phyloP scores from a whole-genome alignment of 1,139 yeast species.

The Magnusiomyces ingens region DNA sequence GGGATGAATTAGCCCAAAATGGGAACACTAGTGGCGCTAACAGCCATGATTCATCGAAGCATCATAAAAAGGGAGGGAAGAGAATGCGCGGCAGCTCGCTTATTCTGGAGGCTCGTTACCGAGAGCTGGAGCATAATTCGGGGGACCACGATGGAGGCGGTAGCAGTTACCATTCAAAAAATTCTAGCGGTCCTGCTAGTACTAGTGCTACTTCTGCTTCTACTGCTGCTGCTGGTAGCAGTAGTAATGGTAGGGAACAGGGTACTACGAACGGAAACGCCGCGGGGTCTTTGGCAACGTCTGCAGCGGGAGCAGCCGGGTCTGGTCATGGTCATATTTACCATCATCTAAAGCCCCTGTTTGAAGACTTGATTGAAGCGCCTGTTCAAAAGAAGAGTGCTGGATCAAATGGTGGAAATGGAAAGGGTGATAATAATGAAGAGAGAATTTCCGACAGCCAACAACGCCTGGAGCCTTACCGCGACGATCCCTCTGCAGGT shows the following conservation, averaged over 20 bases:
- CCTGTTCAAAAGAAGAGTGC: constrained; percentile 7
- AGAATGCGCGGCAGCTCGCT: constrained; percentile 10
- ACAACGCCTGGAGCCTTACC: constrained; percentile 1
- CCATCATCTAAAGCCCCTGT: neutral
- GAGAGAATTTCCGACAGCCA: neutral
- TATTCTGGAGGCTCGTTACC: constrained; percentile 24
- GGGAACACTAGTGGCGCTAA: neutral
- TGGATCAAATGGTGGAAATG: constrained; percentile 9
- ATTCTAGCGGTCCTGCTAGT: neutral
- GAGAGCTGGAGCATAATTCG: constrained; percentile 19
- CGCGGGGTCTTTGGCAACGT: neutral
- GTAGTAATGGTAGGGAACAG: neutral
- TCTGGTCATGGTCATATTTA: neutral
- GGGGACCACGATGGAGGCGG: constrained; percentile 7
- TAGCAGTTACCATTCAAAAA: constrained; percentile 5
- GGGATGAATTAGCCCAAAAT: neutral
- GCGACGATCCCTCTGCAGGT: constrained; percentile 4
- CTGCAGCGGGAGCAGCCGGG: neutral
- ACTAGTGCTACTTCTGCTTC: neutral
- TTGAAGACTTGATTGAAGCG: constrained; percentile 4
- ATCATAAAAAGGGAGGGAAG: constrained; percentile 1
- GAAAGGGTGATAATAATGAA: neutral
- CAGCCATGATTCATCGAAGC: neutral
- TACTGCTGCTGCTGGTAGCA: neutral
- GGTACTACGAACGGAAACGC: neutral